Evolutionary conservation across 441 rosid genomes (phyloP), one percentile per base, ranked within the genome.

Genomic region (Brassica hybrid): DNA sequence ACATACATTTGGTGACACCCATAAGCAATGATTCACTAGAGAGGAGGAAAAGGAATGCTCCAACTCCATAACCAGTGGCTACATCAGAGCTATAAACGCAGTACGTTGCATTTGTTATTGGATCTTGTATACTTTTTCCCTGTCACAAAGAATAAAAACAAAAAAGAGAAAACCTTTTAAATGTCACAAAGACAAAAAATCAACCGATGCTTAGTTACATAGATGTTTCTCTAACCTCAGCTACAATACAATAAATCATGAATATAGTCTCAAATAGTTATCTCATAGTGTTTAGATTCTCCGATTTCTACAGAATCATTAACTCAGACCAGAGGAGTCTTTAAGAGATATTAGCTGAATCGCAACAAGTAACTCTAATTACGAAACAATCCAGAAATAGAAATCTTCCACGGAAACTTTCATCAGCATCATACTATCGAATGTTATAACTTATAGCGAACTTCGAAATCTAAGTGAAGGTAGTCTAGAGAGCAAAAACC

Each of bases 41-140:
- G 76, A 93, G 93, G 77, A 95, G 96, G 84, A 93, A 95, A 62
- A 95, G 82, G 84, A 95, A 95, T 64, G 90, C 90, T 50, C 98
- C 99, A 12, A 93, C 98, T 65, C 97, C 98, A 81, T 93, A 95
- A 62, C 98, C 99, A 73, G 98, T 95, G 30, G 98, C 97, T 70
- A 87, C 93, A 84, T 93, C 97, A 23, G 97, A 93, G 75, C 85
- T 84, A 84, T 95, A 95, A 19, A 89, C 90, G 57, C 98, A 93
- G 30, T 85, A 93, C 0, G 96, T 89, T 43, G 87, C 76, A 69
- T 90, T 93, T 56, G 83, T 23, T 63, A 23, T 43, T 30, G 61
- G 75, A 72, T 89, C 92, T 63, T 64, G 67, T 7, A 65, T 65
- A 18, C 84, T 45, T 23, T 61, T 85, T 16, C 98, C 99, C 99